Evolutionary conservation across 2,329 filamentous ascomycete species (phyloP).

Genomic region (Alternaria solani): DNA sequence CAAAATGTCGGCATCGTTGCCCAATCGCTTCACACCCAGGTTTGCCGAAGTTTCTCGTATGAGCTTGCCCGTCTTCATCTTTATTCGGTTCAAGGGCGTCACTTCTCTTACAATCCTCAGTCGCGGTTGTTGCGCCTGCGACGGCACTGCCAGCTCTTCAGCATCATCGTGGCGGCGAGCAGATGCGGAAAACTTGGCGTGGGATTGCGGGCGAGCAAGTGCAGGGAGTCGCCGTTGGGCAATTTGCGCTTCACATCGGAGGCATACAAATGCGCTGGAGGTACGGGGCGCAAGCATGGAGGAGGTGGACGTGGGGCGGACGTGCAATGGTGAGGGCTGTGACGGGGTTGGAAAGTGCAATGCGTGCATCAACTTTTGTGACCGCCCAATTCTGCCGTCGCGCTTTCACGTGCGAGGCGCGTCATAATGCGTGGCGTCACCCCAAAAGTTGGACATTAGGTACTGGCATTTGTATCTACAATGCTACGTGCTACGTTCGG

Average conservation of each 20-base stretch:
- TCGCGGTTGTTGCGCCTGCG: neutral
- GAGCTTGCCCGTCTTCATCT: conserved; percentile 32
- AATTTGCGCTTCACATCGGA: conserved; percentile 49
- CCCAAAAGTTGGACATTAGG: neutral
- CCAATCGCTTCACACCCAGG: conserved; percentile 44
- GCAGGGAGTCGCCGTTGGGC: conserved; percentile 30
- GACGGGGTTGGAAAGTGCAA: conserved; percentile 13
- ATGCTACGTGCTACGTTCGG: neutral
- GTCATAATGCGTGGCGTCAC: conserved; percentile 2
- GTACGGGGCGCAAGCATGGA: conserved; percentile 49
- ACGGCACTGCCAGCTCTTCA: conserved; percentile 12
- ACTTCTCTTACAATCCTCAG: conserved; percentile 20
- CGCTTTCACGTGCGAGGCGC: conserved; percentile 45
- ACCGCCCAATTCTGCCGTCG: conserved; percentile 46
- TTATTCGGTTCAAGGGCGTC: conserved; percentile 31
- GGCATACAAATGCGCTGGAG: conserved; percentile 50
- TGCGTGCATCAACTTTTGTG: conserved; percentile 34
- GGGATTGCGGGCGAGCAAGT: conserved; percentile 23
- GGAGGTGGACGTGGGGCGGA: conserved; percentile 14
- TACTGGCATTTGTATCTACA: neutral
- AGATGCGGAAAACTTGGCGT: conserved; percentile 41
- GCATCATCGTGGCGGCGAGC: conserved; percentile 32
- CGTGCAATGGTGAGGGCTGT: conserved; percentile 7
- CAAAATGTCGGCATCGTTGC: conserved; percentile 47
- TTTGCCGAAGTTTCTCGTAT: conserved; percentile 40